A percentile compares a stretch with the other conserved stretches of the same genome.
These are phyloP conservation scores for Chaetomiaceae sp. DNA, from an alignment of 2,329 filamentous ascomycete species.

Conservation along the genomic window DNA sequence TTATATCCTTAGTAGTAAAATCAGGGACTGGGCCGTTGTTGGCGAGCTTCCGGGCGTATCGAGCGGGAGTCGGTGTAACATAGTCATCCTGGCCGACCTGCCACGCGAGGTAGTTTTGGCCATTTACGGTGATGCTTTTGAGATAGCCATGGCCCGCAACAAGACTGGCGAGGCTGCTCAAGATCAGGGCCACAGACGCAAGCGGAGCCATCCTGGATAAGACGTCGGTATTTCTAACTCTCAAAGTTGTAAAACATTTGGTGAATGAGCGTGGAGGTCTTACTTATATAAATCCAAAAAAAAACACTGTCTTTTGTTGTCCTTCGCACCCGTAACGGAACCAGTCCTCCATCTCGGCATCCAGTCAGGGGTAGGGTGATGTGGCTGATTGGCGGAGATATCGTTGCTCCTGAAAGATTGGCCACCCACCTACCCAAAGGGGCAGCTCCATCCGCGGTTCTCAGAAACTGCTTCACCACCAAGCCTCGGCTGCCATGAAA, in stretches of 20 bases:
- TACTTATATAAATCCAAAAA: background rate
- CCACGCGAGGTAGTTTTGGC: constrained; percentile 18
- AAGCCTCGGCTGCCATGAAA: too few relatives aligned
- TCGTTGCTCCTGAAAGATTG: background rate
- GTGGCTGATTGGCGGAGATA: constrained; percentile 3
- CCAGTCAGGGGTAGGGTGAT: background rate
- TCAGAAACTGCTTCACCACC: constrained; percentile 1
- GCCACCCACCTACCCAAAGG: constrained; percentile 10
- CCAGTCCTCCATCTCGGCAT: constrained; percentile 1
- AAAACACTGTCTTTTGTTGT: background rate
- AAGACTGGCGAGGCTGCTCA: constrained; percentile 11
- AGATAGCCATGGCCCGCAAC: constrained; percentile 29
- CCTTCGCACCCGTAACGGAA: background rate
- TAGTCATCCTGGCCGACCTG: constrained; percentile 23
- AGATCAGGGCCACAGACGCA: background rate
- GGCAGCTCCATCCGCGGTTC: constrained; percentile 7
- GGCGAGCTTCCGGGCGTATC: constrained; percentile 25
- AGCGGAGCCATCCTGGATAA: constrained; percentile 6
- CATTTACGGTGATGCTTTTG: constrained; percentile 28
- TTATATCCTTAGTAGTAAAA: constrained; percentile 27
- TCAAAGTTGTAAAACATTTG: background rate
- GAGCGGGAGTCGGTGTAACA: constrained; percentile 25
- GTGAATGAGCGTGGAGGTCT: background rate
- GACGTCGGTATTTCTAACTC: background rate
- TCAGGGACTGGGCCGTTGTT: constrained; percentile 28